Conservation (phyloP, 2,329 filamentous ascomycete species). For the Trichophyton equinum region DNA sequence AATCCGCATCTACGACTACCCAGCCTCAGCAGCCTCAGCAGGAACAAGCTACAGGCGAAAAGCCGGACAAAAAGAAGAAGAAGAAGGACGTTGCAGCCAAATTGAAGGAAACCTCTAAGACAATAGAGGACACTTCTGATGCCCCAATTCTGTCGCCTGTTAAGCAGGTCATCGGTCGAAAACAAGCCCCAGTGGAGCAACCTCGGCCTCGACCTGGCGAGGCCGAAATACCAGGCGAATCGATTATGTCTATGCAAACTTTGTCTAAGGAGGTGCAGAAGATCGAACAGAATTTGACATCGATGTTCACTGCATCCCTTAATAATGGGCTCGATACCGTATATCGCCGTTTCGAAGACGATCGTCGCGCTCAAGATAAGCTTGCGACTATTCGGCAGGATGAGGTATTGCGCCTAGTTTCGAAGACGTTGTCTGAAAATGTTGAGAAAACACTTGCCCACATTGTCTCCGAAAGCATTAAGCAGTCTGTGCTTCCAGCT, state of each 20-base stretch:
- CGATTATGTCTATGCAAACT: slow-evolving; percentile 38
- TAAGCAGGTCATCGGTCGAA: neutral
- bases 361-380: slow-evolving; percentile 53
- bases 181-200: neutral
- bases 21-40: slow-evolving; percentile 18
- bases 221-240: neutral
- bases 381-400: slow-evolving; percentile 55
- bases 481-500: slow-evolving; percentile 61
- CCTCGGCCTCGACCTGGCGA: neutral
- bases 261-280: slow-evolving; percentile 50
- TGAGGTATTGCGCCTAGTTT: slow-evolving; percentile 55
- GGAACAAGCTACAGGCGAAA: slow-evolving; percentile 35
- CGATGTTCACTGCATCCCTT: slow-evolving; percentile 37
- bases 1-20: slow-evolving; percentile 6
- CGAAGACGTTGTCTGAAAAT: slow-evolving; percentile 55
- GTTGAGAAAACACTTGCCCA: slow-evolving; percentile 63
- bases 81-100: slow-evolving; percentile 37
- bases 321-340: slow-evolving; percentile 42
- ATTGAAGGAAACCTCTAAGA: slow-evolving; percentile 35
- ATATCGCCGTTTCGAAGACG: slow-evolving; percentile 54
- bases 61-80: slow-evolving; percentile 62
- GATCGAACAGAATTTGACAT: slow-evolving; percentile 36
- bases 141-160: neutral
- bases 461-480: slow-evolving; percentile 65
- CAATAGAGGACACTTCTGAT: slow-evolving; percentile 5